These are phyloP conservation scores for Citrus reticulata DNA, from an alignment of 345 rosid species.

Conservation along the genomic window DNA sequence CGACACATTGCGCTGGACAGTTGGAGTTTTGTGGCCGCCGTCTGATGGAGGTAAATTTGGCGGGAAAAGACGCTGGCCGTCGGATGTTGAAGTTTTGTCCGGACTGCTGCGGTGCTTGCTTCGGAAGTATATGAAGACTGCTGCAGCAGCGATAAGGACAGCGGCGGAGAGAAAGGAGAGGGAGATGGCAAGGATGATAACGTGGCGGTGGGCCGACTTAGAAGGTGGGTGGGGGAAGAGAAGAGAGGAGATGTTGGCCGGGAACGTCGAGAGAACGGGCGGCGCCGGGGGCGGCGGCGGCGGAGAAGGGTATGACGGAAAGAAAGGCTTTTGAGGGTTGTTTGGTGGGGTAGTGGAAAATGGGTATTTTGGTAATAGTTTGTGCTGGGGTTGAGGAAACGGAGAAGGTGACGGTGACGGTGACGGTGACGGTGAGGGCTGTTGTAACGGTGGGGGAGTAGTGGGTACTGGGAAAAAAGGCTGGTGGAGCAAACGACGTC, in stretches of 20 bases:
- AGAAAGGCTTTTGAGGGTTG: slow-evolving; percentile 42
- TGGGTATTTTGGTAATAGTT: slow-evolving; percentile 46
- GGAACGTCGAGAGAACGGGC: slow-evolving; percentile 57
- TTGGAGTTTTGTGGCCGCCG: slow-evolving; percentile 19
- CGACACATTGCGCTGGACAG: slow-evolving; percentile 36
- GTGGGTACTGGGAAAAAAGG: slow-evolving; percentile 50
- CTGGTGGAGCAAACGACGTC: slow-evolving; percentile 67
- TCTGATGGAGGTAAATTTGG: slow-evolving; percentile 62
- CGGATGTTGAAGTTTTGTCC: slow-evolving; percentile 43
- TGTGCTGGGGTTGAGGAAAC: slow-evolving; percentile 31
- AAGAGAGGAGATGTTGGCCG: slow-evolving; percentile 87
- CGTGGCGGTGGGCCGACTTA: slow-evolving; percentile 27
- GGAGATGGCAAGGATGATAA: slow-evolving; percentile 45
- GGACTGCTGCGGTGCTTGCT: slow-evolving; percentile 25
- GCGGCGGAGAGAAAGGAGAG: slow-evolving; percentile 56
- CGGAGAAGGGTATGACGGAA: slow-evolving; percentile 37
- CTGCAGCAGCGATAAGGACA: slow-evolving; percentile 36
- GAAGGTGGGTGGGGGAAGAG: slow-evolving; percentile 52
- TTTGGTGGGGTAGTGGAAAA: slow-evolving; percentile 38
- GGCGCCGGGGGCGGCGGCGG: slow-evolving; percentile 45
- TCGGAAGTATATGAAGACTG: slow-evolving; percentile 38
- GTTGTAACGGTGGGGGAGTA: slow-evolving; percentile 34
- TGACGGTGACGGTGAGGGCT: slow-evolving; percentile 31
- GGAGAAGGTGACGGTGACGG: slow-evolving; percentile 32
- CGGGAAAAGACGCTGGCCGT: slow-evolving; percentile 68